Evolutionary conservation across 2,329 filamentous ascomycete genomes (phyloP).

Genomic region (Elsinoe perseae): DNA sequence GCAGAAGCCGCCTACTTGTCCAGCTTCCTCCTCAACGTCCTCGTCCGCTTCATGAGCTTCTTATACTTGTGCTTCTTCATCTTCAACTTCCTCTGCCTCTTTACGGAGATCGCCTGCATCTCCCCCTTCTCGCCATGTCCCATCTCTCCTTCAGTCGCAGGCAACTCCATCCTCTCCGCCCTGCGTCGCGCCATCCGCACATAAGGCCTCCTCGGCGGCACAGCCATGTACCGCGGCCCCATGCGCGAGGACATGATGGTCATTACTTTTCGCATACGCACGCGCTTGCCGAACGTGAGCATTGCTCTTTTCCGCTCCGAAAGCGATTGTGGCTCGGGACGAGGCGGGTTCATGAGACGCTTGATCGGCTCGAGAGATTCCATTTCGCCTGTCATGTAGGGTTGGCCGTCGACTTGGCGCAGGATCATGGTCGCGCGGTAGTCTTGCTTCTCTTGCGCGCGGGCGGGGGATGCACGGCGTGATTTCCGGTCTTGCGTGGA

Average conservation of each 20-base stretch:
- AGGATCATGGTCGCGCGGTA: slow-evolving; percentile 9
- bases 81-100: slow-evolving; percentile 85
- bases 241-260: not conserved
- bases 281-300: slow-evolving; percentile 2
- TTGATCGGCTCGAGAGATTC: slow-evolving; percentile 17
- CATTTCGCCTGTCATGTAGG: slow-evolving; percentile 17
- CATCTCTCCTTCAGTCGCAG: not conserved
- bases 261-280: slow-evolving; percentile 7
- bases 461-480: not conserved
- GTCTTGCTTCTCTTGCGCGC: slow-evolving; percentile 4
- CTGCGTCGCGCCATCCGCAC: not conserved
- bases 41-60: slow-evolving; percentile 92
- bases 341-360: slow-evolving; percentile 16
- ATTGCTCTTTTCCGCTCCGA: not conserved
- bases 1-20: slow-evolving; percentile 30
- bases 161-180: not conserved
- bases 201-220: not conserved
- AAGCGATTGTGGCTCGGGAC: slow-evolving; percentile 1
- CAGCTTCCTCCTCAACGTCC: slow-evolving; percentile 78
- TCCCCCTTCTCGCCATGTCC: slow-evolving; percentile 16
- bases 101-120: slow-evolving; percentile 83
- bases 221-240: not conserved
- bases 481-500: slow-evolving; percentile 30
- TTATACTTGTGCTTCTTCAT: slow-evolving; percentile 99
- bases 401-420: slow-evolving; percentile 12